Conservation (phyloP, 345 rosid species). For the Sisymbrium altissimum region DNA sequence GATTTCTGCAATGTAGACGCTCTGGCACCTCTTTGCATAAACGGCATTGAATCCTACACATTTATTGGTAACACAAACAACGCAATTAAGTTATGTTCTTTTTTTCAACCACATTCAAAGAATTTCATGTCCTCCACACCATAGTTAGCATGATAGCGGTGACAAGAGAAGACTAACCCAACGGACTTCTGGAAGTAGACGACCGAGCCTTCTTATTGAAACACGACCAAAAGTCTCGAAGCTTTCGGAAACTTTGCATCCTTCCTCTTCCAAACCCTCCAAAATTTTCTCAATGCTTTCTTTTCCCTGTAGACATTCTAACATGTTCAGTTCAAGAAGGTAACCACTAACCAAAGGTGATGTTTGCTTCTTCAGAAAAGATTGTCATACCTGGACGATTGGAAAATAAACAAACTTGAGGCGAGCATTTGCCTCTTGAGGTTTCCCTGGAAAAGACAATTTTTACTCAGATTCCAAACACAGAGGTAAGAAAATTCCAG, state of each 20-base stretch:
- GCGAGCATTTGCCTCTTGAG: slow-evolving; percentile 60
- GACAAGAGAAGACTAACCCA: slow-evolving; percentile 52
- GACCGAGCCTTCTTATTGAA: slow-evolving; percentile 71
- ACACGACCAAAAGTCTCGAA: slow-evolving; percentile 54
- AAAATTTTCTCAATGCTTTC: slow-evolving; percentile 59
- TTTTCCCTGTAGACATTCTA: slow-evolving; percentile 50
- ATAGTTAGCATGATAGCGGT: not conserved
- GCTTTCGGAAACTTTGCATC: slow-evolving; percentile 43
- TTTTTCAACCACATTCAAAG: not conserved
- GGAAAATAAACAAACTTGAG: slow-evolving; percentile 70
- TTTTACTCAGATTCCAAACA: slow-evolving; percentile 19
- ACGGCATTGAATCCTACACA: slow-evolving; percentile 55
- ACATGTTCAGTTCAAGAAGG: not conserved
- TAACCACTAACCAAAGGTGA: slow-evolving; percentile 9
- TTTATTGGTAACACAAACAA: slow-evolving; percentile 9
- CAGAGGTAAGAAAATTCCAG: not conserved
- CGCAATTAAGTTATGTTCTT: not conserved
- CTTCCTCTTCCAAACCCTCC: slow-evolving; percentile 45
- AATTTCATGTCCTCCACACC: not conserved
- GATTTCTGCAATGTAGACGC: slow-evolving; percentile 55
- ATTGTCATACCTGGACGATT: slow-evolving; percentile 46
- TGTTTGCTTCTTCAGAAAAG: not conserved
- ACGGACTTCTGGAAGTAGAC: slow-evolving; percentile 78
- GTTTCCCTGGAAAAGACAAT: slow-evolving; percentile 20
- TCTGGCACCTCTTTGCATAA: slow-evolving; percentile 59